Conservation (phyloP, 2,329 filamentous ascomycete genomes). For the Raffaelea ambrosiae region DNA sequence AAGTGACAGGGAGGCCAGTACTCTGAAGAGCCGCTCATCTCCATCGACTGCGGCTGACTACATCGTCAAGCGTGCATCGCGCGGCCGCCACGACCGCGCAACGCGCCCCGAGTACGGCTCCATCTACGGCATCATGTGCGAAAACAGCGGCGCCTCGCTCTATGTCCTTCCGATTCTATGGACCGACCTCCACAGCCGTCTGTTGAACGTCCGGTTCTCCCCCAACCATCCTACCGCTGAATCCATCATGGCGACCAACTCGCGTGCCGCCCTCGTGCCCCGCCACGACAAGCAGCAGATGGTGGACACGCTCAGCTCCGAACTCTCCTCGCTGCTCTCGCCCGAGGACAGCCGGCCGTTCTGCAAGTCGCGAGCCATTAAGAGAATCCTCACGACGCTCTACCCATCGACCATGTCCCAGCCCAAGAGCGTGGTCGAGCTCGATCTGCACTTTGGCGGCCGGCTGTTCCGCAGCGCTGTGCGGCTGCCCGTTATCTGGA, state of each 20-base stretch:
- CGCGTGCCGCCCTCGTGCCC: background rate
- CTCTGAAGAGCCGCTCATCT: background rate
- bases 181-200: slow-evolving; percentile 41
- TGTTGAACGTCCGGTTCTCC: slow-evolving; percentile 41
- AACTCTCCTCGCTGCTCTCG: slow-evolving; percentile 34
- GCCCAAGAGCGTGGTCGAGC: slow-evolving; percentile 26
- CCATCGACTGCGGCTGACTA: background rate
- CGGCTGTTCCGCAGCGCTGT: slow-evolving; percentile 35
- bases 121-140: slow-evolving; percentile 42
- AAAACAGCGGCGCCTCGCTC: slow-evolving; percentile 37
- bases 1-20: background rate
- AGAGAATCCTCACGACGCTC: slow-evolving; percentile 33
- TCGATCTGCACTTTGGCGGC: slow-evolving; percentile 41
- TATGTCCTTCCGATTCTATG: slow-evolving; percentile 46
- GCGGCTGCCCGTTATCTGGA: slow-evolving; percentile 44
- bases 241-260: slow-evolving; percentile 18
- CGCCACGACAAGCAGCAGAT: slow-evolving; percentile 7
- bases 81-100: background rate
- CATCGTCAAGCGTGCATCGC: background rate
- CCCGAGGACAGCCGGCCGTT: slow-evolving; percentile 23
- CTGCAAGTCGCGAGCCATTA: slow-evolving; percentile 31
- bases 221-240: slow-evolving; percentile 30
- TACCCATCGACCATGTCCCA: slow-evolving; percentile 26
- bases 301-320: slow-evolving; percentile 31
- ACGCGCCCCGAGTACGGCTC: slow-evolving; percentile 36